These are phyloP conservation scores for Penicillium verrucosum DNA, from an alignment of 2,329 filamentous ascomycete genomes.

Conservation along the genomic window DNA sequence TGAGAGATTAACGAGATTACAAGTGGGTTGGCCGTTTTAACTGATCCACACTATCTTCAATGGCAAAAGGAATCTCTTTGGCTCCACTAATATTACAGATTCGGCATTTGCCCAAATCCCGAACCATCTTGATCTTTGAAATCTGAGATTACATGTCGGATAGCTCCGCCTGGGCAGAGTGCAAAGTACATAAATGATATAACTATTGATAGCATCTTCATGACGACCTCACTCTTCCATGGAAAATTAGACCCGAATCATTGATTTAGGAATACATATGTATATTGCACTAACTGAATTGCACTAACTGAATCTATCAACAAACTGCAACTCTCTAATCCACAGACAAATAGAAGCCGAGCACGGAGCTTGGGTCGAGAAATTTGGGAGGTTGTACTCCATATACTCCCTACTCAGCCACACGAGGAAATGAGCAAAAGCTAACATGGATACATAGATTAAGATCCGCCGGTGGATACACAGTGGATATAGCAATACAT, in stretches of 20 bases:
- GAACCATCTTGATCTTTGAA: conserved; percentile 7
- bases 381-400: neutral
- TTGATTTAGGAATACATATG: neutral
- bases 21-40: conserved; percentile 13
- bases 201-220: neutral
- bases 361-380: neutral
- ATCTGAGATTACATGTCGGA: neutral
- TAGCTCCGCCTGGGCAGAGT: neutral
- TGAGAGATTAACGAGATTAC: conserved; percentile 8
- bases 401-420: conserved; percentile 6
- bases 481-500: conserved; percentile 13
- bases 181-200: neutral
- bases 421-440: conserved; percentile 11
- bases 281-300: neutral
- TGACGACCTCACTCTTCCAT: neutral
- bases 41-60: conserved; percentile 16
- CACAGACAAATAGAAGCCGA: conserved; percentile 6
- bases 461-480: conserved; percentile 21
- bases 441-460: conserved; percentile 11
- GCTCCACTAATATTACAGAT: conserved; percentile 13
- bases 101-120: conserved; percentile 18
- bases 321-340: neutral
- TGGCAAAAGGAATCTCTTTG: conserved; percentile 11
- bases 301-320: neutral
- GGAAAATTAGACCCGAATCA: neutral